Base-by-base conservation (phyloP, 2,329 filamentous ascomycete species). In the Monilinia fructigena region DNA sequence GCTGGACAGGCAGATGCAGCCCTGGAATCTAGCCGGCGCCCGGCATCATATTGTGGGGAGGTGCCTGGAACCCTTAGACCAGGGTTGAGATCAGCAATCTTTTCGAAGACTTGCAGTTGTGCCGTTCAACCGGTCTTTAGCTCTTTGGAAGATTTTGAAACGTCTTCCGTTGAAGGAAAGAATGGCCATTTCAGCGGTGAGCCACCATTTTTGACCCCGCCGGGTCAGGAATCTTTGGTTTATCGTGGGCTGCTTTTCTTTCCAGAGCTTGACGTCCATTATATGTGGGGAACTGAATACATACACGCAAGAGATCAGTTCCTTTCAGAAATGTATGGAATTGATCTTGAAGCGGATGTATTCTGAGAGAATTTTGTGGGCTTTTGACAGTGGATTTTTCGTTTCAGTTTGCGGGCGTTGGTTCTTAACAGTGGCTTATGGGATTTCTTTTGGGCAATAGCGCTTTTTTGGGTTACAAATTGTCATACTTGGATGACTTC, bases 21-120 rank as follows among this genome's bases (percentile, higher is more conserved):
- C 26, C 6, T 12, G 42, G 45, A 28, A n/a, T 20, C 20, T 45
- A 60, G 42, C n/a, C 28, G 56, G 56, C 56, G 16, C 56, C 35
- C 56, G 12, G 42, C 23, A 60, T n/a, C 56, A 47, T 48, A 10
- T 31, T 16, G 14, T 60, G 56, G 56, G 56, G 28, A 23, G 45
- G 56, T 60, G 12, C 7, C 45, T 42, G 42, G 56, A 60, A 60
- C 31, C 56, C 28, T 60, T 38, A 60, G 56, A 38, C 56, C 56
- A 6, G 56, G 56, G 45, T 60, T 60, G 45, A 60, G 56, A 47
- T 20, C 11, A 11, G 56, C 56, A 60, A 35, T 38, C 28, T 47
- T 59, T 50, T 60, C 28, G 10, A 60, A 50, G 47, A 12, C 7
- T 38, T 50, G 56, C 28, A 47, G 31, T 40, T 26, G 56, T 11